Conservation (phyloP, 352 stramenopile species). For the Phytophthora kernoviae region DNA sequence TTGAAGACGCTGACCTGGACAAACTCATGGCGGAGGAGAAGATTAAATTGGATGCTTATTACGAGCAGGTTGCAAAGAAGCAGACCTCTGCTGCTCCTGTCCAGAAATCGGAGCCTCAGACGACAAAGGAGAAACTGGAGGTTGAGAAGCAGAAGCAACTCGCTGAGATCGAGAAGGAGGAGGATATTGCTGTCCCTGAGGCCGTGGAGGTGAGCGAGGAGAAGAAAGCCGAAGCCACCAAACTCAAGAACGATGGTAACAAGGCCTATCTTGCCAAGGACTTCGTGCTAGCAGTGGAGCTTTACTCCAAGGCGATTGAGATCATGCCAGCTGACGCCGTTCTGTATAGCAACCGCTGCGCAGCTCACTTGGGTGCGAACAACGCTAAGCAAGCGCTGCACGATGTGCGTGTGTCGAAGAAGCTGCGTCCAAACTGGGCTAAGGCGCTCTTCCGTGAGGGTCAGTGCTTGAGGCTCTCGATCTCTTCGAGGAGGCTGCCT, state of each 20-base stretch:
- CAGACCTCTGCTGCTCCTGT: constrained; percentile 13
- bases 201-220: constrained; percentile 43
- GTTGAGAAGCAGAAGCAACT: constrained; percentile 50
- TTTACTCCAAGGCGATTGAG: constrained; percentile 70
- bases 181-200: constrained; percentile 54
- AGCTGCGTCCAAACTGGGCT: constrained; percentile 82
- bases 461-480: constrained; percentile 77
- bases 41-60: constrained; percentile 62
- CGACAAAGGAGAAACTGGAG: constrained; percentile 41
- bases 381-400: constrained; percentile 72
- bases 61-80: constrained; percentile 49
- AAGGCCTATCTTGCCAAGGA: constrained; percentile 72
- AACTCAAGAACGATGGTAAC: constrained; percentile 76
- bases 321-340: constrained; percentile 61
- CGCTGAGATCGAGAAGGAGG: constrained; percentile 43
- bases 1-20: constrained; percentile 56
- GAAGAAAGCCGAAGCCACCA: constrained; percentile 41
- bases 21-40: constrained; percentile 69
- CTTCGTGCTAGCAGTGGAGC: constrained; percentile 47
- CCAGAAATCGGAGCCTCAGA: constrained; percentile 20
- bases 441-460: constrained; percentile 87
- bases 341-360: constrained; percentile 87
- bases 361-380: constrained; percentile 58
- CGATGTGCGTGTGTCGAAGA: constrained; percentile 80
- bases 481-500: constrained; percentile 77